These are phyloP conservation scores for Symbiodinium natans DNA, from an alignment of 73 alveolate species.

Conservation along the genomic window DNA sequence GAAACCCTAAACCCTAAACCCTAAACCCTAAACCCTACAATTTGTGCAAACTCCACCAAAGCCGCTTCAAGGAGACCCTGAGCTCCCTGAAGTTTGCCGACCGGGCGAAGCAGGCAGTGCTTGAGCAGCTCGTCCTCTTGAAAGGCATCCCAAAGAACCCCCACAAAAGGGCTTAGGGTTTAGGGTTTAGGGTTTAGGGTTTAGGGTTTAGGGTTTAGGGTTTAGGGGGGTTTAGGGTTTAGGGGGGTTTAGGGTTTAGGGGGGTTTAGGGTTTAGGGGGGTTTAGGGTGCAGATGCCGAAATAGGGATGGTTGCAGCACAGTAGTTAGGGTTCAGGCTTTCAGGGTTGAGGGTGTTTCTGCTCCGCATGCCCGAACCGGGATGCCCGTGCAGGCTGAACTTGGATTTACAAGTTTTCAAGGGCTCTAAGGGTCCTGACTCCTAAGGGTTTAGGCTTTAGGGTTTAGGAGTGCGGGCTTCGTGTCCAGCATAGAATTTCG, in stretches of 20 bases:
- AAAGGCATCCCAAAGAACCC: not conserved
- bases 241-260: no score
- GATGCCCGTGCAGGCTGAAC: no score
- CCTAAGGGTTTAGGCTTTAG: not conserved
- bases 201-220: not conserved
- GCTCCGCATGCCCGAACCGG: no score
- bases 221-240: no score
- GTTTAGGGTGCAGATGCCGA: no score
- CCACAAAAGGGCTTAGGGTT: not conserved
- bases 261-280: no score
- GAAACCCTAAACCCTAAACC: no score
- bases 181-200: not conserved
- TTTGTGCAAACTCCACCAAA: no score
- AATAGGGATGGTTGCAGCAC: no score
- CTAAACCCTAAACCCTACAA: no score
- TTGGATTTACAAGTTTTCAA: not conserved
- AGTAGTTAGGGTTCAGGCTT: not conserved
- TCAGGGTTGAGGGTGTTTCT: not conserved
- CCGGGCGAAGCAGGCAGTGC: slow-evolving; percentile 16
- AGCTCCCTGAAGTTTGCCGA: not conserved
- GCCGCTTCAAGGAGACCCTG: not conserved
- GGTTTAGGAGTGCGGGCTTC: not conserved
- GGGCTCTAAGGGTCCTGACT: not conserved
- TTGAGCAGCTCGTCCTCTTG: no score
- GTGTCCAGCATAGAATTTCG: no score